Evolutionary conservation across 306 rosid genomes (phyloP).

Genomic region (Sicyos baderoa): DNA sequence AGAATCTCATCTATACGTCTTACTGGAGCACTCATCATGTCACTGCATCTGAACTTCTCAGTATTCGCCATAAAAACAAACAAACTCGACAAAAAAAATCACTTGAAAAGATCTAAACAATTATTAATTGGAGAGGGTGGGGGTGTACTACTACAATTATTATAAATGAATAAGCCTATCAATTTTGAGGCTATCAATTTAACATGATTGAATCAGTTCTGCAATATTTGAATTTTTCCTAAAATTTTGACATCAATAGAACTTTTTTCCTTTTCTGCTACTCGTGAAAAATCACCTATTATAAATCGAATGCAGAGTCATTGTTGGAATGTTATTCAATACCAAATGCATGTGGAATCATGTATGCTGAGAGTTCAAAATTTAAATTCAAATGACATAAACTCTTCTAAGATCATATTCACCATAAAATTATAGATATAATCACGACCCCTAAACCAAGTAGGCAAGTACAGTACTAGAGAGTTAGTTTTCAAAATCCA

Average conservation of each 20-base stretch:
- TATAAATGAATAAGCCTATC: too few relatives aligned
- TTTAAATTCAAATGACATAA: neutral
- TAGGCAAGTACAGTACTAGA: neutral
- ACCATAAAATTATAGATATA: neutral
- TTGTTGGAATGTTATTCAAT: neutral
- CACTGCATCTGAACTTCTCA: slow-evolving; percentile 40
- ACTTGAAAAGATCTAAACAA: neutral
- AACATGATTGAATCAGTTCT: too few relatives aligned
- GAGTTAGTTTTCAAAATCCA: neutral
- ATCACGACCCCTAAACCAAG: neutral
- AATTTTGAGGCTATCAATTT: too few relatives aligned
- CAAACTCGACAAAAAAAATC: neutral
- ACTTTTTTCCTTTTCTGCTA: too few relatives aligned
- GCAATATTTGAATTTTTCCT: too few relatives aligned
- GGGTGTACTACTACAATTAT: neutral
- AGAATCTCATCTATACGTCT: slow-evolving; percentile 84
- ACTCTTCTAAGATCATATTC: neutral
- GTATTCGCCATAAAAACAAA: neutral
- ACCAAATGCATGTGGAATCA: neutral
- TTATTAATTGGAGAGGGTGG: neutral
- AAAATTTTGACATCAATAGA: too few relatives aligned
- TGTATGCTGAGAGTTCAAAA: neutral
- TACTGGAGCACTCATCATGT: slow-evolving; percentile 74
- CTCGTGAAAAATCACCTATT: too few relatives aligned
- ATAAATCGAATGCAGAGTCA: slow-evolving; percentile 1